Evolutionary conservation across 2,329 filamentous ascomycete genomes (phyloP).

Genomic region (Alternaria atra): DNA sequence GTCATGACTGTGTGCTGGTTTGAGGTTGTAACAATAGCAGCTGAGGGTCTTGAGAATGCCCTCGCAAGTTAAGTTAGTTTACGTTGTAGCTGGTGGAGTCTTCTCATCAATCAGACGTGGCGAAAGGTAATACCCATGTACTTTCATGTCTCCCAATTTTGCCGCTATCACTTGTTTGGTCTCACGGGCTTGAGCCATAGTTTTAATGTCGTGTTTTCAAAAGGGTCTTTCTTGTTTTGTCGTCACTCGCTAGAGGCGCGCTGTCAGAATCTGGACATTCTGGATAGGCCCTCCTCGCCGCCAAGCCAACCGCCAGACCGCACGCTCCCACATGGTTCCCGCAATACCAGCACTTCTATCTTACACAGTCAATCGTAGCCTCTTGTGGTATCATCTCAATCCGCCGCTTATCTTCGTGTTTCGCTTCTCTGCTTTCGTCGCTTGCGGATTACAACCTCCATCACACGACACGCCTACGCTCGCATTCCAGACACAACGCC

Average conservation of each 20-base stretch:
- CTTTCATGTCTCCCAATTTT: neutral
- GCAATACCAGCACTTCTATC: neutral
- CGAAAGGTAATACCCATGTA: neutral
- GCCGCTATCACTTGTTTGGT: neutral
- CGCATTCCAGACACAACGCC: neutral
- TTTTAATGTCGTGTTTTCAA: neutral
- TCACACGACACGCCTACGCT: neutral
- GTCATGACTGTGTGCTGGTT: neutral
- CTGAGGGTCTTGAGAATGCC: neutral
- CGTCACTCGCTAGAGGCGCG: neutral
- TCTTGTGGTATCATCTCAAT: neutral
- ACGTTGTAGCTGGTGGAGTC: too few species aligned
- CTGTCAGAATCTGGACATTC: neutral
- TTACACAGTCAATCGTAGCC: neutral
- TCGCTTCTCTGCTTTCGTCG: neutral
- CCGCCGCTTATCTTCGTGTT: neutral
- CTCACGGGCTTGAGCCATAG: neutral
- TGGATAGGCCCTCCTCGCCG: neutral
- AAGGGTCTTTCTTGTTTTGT: neutral
- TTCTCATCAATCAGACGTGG: neutral
- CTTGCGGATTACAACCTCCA: neutral
- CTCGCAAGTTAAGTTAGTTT: too few species aligned
- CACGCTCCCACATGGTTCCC: neutral
- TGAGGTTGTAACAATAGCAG: neutral
- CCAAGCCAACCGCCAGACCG: conserved; percentile 22